Conservation (phyloP, 345 rosid genomes). For the Salix purpurea region DNA sequence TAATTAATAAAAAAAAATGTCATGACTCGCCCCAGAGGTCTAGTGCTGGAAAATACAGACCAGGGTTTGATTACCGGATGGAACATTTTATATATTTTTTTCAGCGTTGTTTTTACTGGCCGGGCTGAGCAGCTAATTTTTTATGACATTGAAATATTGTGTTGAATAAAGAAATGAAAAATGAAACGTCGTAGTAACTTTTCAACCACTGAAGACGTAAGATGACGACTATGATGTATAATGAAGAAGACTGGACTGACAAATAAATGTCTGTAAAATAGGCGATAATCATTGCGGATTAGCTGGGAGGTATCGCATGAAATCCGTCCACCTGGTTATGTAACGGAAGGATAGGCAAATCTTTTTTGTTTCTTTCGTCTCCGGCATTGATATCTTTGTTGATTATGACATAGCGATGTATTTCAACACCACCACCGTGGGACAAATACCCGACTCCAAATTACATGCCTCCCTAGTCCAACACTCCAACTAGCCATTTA, state of each 20-base stretch:
- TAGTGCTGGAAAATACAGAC: slow-evolving; percentile 39
- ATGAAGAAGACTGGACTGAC: not conserved
- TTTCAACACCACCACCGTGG: no score
- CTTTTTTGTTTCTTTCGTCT: not conserved
- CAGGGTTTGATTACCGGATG: slow-evolving; percentile 25
- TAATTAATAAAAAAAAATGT: no score
- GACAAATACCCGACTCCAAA: no score
- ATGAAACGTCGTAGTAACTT: not conserved
- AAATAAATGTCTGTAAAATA: not conserved
- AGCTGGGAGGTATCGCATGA: not conserved
- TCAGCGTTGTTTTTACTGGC: not conserved
- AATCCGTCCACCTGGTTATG: not conserved
- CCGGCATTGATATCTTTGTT: not conserved
- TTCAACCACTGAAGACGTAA: not conserved
- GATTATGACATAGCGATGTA: not conserved
- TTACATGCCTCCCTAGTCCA: not conserved
- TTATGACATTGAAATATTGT: not conserved
- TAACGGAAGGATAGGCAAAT: not conserved
- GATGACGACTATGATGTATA: not conserved
- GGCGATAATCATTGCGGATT: not conserved
- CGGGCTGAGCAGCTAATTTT: not conserved
- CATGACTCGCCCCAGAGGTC: slow-evolving; percentile 34
- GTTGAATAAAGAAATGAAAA: not conserved
- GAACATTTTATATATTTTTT: not conserved
- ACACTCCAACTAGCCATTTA: not conserved